Evolutionary conservation across 2,329 filamentous ascomycete genomes (phyloP), one percentile per base, ranked within the genome.

Genomic region (Xylariales sp.): DNA sequence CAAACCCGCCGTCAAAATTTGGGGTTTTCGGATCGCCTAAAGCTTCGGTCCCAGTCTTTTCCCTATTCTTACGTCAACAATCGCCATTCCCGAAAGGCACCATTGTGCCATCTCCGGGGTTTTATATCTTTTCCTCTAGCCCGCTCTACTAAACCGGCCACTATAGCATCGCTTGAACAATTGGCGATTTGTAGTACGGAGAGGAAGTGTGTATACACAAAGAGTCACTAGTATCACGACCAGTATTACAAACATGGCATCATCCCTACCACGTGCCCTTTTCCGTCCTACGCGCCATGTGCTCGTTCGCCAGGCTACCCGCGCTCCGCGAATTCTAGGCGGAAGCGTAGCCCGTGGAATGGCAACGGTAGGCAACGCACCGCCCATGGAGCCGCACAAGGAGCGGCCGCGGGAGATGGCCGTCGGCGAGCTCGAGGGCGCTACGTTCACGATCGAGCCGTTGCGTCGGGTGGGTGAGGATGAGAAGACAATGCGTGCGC

Each of bases 361-460:
- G 43, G 73, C 73, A 43, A 67, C 67, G 58, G 63, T 70, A 18
- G 69, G 70, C 69, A 75, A 76, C 43, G 68, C 65, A 57, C 76
- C 76, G 52, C 77, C 75, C 28, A 72, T 75, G 68, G 75, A 77
- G 64, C 75, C 74, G 65, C 73, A 73, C 8, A 74, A 74, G 62
- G 62, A 70, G 52, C 65, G 68, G 28, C 67, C 66, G 4, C 58
- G 49, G 49, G 93, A 97, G 74, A 86, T 97, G 68, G 89, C 84
- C 52, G 92, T 96, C 75, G 94, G 93, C 77, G 93, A 97, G 84
- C 89, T 97, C 76, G 90, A 97, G 79, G 93, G 93, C 72, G 92
- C 91, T 70, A 87, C 88, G 66, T 97, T 98, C 83, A 92, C 89
- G 79, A 90, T 98, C 76, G 93, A 97, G 85, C 96, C 96, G n/a